Evolutionary conservation across 306 rosid species (phyloP).

Genomic region (Prunus salicina): DNA sequence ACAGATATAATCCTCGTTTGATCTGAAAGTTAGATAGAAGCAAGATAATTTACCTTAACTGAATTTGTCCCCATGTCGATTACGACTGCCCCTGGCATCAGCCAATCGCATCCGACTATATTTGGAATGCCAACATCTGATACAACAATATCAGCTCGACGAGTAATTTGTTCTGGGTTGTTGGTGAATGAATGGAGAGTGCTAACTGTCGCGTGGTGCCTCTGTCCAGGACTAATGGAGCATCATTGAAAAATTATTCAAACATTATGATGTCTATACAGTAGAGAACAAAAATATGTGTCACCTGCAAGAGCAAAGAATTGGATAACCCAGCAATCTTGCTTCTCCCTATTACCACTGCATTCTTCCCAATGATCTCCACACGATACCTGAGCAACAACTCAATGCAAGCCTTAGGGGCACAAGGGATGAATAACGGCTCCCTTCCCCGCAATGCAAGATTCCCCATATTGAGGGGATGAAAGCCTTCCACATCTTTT

Average conservation of each 20-base stretch:
- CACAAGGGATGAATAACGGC: conserved; percentile 28
- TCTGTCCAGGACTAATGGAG: conserved; percentile 25
- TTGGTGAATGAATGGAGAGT: conserved; percentile 40
- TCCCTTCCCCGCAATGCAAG: conserved; percentile 33
- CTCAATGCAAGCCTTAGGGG: conserved; percentile 32
- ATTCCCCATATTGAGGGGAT: conserved; percentile 34
- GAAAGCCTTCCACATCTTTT: conserved; percentile 34
- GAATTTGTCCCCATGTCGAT: conserved; percentile 55
- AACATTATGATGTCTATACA: not conserved
- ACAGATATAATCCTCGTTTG: not conserved
- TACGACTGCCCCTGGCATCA: conserved; percentile 53
- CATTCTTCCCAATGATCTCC: conserved; percentile 17
- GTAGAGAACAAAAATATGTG: not conserved
- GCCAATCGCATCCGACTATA: conserved; percentile 42
- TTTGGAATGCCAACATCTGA: conserved; percentile 55
- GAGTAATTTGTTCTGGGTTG: conserved; percentile 42
- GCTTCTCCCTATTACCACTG: conserved; percentile 30
- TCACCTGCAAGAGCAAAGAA: conserved; percentile 26
- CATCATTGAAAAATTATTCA: not conserved
- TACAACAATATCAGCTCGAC: conserved; percentile 46
- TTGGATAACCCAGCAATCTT: conserved; percentile 28
- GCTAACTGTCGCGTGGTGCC: conserved; percentile 54
- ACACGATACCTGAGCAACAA: conserved; percentile 25
- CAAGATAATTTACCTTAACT: conserved; percentile 29
- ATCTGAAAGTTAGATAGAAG: not conserved